These are phyloP conservation scores for Globisporangium uncinulatum DNA, from an alignment of 352 stramenopile species.

Conservation along the genomic window DNA sequence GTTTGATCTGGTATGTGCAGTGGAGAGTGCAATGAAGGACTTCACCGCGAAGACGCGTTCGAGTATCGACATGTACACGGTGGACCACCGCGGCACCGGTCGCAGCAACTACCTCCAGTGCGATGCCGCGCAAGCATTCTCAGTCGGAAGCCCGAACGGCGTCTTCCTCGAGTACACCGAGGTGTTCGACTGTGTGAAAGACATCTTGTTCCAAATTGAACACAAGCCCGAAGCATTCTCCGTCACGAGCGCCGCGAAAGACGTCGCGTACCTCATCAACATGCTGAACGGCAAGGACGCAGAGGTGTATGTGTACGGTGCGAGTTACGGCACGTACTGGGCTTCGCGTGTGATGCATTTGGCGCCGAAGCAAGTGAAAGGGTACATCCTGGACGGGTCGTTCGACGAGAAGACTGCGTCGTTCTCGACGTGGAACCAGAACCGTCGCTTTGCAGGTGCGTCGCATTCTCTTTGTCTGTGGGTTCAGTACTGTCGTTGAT, in stretches of 20 bases:
- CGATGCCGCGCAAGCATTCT: conserved; percentile 9
- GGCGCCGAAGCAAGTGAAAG: conserved; percentile 16
- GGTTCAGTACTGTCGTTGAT: not conserved
- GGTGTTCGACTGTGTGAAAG: conserved; percentile 8
- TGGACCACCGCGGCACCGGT: conserved; percentile 15
- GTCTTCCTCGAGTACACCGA: not conserved
- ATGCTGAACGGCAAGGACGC: conserved; percentile 1
- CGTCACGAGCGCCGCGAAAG: conserved; percentile 27
- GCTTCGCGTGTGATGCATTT: conserved; percentile 20
- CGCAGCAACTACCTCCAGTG: conserved; percentile 15
- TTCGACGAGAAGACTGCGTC: conserved; percentile 11
- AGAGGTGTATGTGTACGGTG: conserved; percentile 20
- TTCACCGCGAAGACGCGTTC: not conserved
- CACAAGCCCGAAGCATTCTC: conserved; percentile 61
- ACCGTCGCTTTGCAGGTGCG: conserved; percentile 4
- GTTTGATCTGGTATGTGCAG: not conserved
- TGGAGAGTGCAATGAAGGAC: conserved; percentile 13
- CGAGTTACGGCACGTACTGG: conserved; percentile 25
- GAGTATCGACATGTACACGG: conserved; percentile 15
- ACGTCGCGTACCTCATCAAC: conserved; percentile 9
- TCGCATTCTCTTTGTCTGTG: not conserved
- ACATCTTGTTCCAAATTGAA: conserved; percentile 48
- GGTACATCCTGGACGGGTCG: conserved; percentile 21
- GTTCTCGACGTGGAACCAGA: conserved; percentile 11
- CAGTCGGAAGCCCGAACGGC: not conserved